A percentile compares a stretch with the other conserved stretches of the same genome.
Evolutionary conservation across 306 rosid species (phyloP).

Genomic region (Trifolium pratense): DNA sequence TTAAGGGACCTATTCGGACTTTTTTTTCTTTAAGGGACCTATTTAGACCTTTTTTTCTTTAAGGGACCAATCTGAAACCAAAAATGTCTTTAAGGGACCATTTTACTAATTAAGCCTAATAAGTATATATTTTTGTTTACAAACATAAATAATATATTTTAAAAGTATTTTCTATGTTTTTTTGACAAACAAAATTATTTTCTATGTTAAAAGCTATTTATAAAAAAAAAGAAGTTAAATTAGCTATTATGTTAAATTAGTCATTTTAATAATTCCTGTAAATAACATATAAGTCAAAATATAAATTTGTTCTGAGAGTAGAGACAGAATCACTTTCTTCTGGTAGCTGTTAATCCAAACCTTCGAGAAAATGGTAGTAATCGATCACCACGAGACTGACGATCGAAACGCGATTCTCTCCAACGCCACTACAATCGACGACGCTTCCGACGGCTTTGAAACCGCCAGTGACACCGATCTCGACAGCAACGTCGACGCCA

Average conservation of each 20-base stretch:
- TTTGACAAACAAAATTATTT: no score
- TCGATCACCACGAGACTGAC: constrained; percentile 21
- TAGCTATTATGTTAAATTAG: neutral
- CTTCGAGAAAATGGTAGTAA: constrained; percentile 45
- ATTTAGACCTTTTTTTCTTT: no score
- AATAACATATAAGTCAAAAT: neutral
- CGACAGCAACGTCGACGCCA: constrained; percentile 27
- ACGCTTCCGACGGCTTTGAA: constrained; percentile 49
- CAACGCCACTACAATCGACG: neutral
- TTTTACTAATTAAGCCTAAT: no score
- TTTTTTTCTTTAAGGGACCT: no score
- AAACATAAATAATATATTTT: no score
- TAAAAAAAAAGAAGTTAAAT: no score
- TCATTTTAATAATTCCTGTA: neutral
- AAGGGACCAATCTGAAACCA: no score
- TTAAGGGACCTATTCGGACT: no score
- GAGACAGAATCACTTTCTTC: constrained; percentile 4
- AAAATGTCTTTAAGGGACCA: no score
- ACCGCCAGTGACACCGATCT: constrained; percentile 54
- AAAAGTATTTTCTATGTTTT: no score
- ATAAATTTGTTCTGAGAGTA: neutral
- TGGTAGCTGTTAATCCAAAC: constrained; percentile 7
- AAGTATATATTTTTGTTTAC: no score
- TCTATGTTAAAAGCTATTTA: no score
- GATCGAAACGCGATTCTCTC: constrained; percentile 32